These are phyloP conservation scores for Leccinum pellstonianum DNA, from an alignment of 768 basidiomycete genomes.

Conservation along the genomic window DNA sequence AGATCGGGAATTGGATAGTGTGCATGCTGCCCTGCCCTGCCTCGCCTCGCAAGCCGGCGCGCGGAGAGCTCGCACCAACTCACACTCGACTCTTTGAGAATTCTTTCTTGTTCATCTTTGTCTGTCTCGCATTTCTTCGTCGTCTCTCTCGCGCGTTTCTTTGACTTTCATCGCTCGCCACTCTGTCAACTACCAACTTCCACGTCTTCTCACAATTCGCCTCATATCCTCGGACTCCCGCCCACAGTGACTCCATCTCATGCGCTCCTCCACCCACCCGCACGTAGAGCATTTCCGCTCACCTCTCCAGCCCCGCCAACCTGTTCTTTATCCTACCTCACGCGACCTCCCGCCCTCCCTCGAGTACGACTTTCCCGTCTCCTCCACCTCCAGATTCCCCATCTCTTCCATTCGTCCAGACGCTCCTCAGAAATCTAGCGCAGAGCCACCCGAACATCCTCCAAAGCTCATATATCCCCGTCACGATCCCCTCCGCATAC, in stretches of 20 bases:
- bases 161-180: neutral
- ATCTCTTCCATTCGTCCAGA: conserved; percentile 40
- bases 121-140: neutral
- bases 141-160: neutral
- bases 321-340: conserved; percentile 11
- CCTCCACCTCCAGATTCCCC: conserved; percentile 31
- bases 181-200: neutral
- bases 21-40: conserved; percentile 28
- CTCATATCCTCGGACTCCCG: neutral
- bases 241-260: conserved; percentile 13
- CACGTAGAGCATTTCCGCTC: conserved; percentile 11
- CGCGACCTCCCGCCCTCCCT: conserved; percentile 16
- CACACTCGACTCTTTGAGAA: neutral
- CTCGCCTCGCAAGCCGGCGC: conserved; percentile 33
- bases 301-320: conserved; percentile 19
- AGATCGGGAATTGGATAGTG: conserved; percentile 32
- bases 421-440: conserved; percentile 21
- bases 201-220: neutral
- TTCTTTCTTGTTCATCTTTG: neutral
- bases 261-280: conserved; percentile 2
- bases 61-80: conserved; percentile 11
- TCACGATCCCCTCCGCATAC: conserved; percentile 33
- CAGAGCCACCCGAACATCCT: conserved; percentile 22
- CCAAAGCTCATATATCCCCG: conserved; percentile 30
- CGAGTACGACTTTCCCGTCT: conserved; percentile 26